Percentiles rank a stretch among this genome's conserved stretches.
Evolutionary conservation across 805 yeast genomes (phyloP).

Genomic region (Candida silvicultrix): DNA sequence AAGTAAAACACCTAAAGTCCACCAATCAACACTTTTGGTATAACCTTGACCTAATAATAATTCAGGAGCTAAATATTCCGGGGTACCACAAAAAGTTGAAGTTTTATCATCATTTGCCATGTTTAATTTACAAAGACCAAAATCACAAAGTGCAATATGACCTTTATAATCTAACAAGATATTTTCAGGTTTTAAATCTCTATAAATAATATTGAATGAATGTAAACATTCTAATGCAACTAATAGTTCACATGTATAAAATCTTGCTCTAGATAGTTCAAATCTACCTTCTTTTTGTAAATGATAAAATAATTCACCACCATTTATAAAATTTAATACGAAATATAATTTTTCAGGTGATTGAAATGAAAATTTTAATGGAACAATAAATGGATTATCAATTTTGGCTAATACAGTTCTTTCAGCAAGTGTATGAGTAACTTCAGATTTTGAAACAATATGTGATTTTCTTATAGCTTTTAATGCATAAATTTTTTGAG

Average conservation of each 20-base stretch:
- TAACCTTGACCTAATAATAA: slow-evolving; percentile 87
- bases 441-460: slow-evolving; percentile 90
- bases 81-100: slow-evolving; percentile 96
- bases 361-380: slow-evolving; percentile 92
- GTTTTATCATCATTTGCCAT: slow-evolving; percentile 87
- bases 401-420: slow-evolving; percentile 91
- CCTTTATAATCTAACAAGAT: slow-evolving; percentile 93
- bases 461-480: slow-evolving; percentile 93
- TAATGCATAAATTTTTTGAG: slow-evolving; percentile 89
- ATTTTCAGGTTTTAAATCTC: slow-evolving; percentile 96
- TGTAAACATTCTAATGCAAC: slow-evolving; percentile 92
- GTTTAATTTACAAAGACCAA: slow-evolving; percentile 92
- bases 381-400: slow-evolving; percentile 92
- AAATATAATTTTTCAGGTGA: slow-evolving; percentile 91
- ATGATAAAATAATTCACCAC: slow-evolving; percentile 95
- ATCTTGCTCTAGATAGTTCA: slow-evolving; percentile 81
- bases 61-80: slow-evolving; percentile 96
- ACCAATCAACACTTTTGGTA: slow-evolving; percentile 95
- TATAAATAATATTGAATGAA: slow-evolving; percentile 84
- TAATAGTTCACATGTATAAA: slow-evolving; percentile 89
- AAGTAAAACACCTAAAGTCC: slow-evolving; percentile 92
- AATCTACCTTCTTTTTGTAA: slow-evolving; percentile 87
- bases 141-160: slow-evolving; percentile 95
- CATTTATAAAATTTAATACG: slow-evolving; percentile 89
- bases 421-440: slow-evolving; percentile 93